These are phyloP conservation scores for Pleurotus citrinopileatus DNA, from an alignment of 768 basidiomycete species.

Conservation along the genomic window DNA sequence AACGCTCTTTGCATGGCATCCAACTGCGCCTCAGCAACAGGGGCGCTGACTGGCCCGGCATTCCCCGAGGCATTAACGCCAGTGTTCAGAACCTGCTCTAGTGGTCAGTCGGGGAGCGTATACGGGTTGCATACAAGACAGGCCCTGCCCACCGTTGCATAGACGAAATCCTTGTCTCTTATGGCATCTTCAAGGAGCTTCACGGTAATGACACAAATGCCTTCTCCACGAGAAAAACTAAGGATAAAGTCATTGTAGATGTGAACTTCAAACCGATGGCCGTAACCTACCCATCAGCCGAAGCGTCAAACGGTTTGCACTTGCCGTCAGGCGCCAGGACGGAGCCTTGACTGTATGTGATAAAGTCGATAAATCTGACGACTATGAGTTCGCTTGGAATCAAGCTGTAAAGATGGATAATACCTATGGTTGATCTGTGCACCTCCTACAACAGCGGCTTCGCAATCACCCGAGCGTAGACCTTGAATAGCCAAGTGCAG, in stretches of 20 bases:
- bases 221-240: slow-evolving; percentile 39
- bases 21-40: slow-evolving; percentile 33
- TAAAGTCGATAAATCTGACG: slow-evolving; percentile 31
- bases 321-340: slow-evolving; percentile 38
- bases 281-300: slow-evolving; percentile 36
- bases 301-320: slow-evolving; percentile 42
- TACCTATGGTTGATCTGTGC: slow-evolving; percentile 41
- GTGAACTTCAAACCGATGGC: background rate
- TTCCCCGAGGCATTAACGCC: slow-evolving; percentile 35
- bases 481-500: slow-evolving; percentile 38
- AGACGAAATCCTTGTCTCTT: slow-evolving; percentile 36
- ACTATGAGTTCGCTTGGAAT: background rate
- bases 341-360: slow-evolving; percentile 32
- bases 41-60: slow-evolving; percentile 33
- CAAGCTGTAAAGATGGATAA: slow-evolving; percentile 10
- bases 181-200: slow-evolving; percentile 37
- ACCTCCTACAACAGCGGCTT: slow-evolving; percentile 45
- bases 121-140: too few species aligned
- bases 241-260: background rate
- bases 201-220: slow-evolving; percentile 33
- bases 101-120: slow-evolving; percentile 9
- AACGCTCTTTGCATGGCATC: slow-evolving; percentile 36
- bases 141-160: slow-evolving; percentile 29
- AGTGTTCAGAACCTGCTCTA: slow-evolving; percentile 34
- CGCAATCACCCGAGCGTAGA: slow-evolving; percentile 40